Evolutionary conservation across 1,139 yeast genomes (phyloP).

Genomic region (Protomyces inundatus): DNA sequence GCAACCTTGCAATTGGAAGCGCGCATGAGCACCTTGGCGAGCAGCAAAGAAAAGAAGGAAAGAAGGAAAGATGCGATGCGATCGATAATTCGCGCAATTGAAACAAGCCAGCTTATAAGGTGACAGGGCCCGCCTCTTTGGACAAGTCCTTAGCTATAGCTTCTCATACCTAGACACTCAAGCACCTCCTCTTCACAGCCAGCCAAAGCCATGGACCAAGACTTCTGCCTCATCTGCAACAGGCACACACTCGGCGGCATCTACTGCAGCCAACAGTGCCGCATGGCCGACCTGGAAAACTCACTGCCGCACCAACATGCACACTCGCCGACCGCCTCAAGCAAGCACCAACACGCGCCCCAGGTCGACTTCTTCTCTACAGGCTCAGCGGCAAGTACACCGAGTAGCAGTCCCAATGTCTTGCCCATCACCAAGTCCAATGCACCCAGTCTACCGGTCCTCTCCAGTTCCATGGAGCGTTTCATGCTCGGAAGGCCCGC

Average conservation of each 20-base stretch:
- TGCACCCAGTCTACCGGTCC: slow-evolving; percentile 15
- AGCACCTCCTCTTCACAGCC: not conserved
- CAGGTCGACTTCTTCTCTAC: not conserved
- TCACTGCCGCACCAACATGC: not conserved
- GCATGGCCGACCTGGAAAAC: slow-evolving; percentile 6
- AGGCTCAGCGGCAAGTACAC: slow-evolving; percentile 1
- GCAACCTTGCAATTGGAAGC: too few relatives aligned
- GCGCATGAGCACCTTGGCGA: too few relatives aligned
- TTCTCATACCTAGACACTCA: not conserved
- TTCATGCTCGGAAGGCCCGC: slow-evolving; percentile 6
- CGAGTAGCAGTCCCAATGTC: slow-evolving; percentile 15
- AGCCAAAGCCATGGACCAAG: slow-evolving; percentile 17
- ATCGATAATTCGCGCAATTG: not conserved
- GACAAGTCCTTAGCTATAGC: too few relatives aligned
- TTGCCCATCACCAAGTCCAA: slow-evolving; percentile 8
- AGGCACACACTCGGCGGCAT: slow-evolving; percentile 23
- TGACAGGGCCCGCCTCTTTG: not conserved
- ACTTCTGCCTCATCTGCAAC: slow-evolving; percentile 27
- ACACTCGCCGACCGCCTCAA: not conserved
- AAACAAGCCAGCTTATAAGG: not conserved
- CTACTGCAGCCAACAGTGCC: slow-evolving; percentile 25
- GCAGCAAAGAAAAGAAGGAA: not conserved
- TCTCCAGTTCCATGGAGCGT: slow-evolving; percentile 3
- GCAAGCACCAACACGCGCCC: not conserved
- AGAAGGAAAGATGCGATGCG: not conserved